Base-by-base conservation (phyloP, 768 basidiomycete genomes). In the Suillus subalutaceus region DNA sequence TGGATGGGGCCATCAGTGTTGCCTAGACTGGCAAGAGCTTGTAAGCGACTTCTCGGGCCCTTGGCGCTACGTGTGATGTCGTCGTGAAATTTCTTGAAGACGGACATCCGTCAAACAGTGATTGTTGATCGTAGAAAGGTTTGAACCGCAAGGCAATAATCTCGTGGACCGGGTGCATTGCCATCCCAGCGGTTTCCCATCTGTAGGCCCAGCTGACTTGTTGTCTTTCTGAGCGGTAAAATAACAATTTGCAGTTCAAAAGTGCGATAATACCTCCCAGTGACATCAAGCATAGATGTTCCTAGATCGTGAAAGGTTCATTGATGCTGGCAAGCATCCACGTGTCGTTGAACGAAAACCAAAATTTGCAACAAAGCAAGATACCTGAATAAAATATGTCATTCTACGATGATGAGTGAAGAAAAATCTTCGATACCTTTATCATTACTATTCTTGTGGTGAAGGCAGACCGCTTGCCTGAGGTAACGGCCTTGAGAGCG, bases 31-130 rank as follows among this genome's bases (percentile, higher is more conserved):
- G 12, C 4, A 20, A 23, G 46, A n/a, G 7, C n/a, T 46, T n/a
- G 38, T 37, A 30, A 23, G 23, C 8, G 35, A 63, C 23, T 30
- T 64, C 67, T 58, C 69, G 65, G 18, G 66, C 65, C 30, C 35
- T 73, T 26, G 64, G 63, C 57, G 23, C 64, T 46, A 18, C 23
- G 48, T 16, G 71, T 41, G 9, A 82, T 79, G 3, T 84, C 89
- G 4, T 92, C 74, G 62, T 85, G 86, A 70, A 89, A 89, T 65
- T 89, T 86, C 72, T 88, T 87, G 67, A 80, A 78, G 30, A 69
- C 13, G 50, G 43, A 63, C 63, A 9, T 75, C 73, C 58, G 32
- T 53, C 52, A 48, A 80, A 6, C 78, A 80, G 10, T 76, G 69
- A 4, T 76, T 73, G n/a, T 79, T 79, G 23, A 93, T 84, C 7